Conservation (phyloP, 176 grass and related monocot genomes). For the Pontederia crassipes region DNA sequence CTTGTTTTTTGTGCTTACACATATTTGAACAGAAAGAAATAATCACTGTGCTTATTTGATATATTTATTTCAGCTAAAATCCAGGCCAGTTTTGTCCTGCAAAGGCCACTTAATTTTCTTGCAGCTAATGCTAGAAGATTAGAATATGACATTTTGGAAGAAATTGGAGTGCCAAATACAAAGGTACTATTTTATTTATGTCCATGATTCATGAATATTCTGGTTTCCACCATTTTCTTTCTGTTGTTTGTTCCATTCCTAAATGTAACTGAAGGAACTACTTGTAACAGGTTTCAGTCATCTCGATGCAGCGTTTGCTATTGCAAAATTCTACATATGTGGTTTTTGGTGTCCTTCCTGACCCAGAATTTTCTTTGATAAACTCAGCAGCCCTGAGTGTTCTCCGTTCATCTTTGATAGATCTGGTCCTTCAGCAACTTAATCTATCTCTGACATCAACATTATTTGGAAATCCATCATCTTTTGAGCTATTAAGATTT, state of each 20-base stretch:
- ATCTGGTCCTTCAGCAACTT: constrained; percentile 49
- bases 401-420: constrained; percentile 59
- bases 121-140: constrained; percentile 36
- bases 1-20: constrained; percentile 14
- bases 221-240: background rate
- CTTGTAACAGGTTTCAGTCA: constrained; percentile 53
- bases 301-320: constrained; percentile 38
- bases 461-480: constrained; percentile 51
- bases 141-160: constrained; percentile 66
- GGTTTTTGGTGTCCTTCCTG: constrained; percentile 68
- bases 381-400: constrained; percentile 59
- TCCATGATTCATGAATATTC: background rate
- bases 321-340: constrained; percentile 50
- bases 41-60: background rate
- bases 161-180: constrained; percentile 67
- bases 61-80: constrained; percentile 52
- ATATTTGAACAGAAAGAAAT: constrained; percentile 5
- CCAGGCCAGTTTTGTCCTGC: constrained; percentile 49
- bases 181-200: constrained; percentile 28
- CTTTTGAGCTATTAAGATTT: constrained; percentile 49
- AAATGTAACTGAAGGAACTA: constrained; percentile 16
- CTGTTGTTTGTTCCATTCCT: too few species aligned
- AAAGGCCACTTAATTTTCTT: constrained; percentile 47
- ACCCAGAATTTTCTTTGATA: constrained; percentile 54
- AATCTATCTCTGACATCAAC: constrained; percentile 56